Base-by-base conservation (phyloP, 2,329 filamentous ascomycete species). In the Aureobasidium zeae region DNA sequence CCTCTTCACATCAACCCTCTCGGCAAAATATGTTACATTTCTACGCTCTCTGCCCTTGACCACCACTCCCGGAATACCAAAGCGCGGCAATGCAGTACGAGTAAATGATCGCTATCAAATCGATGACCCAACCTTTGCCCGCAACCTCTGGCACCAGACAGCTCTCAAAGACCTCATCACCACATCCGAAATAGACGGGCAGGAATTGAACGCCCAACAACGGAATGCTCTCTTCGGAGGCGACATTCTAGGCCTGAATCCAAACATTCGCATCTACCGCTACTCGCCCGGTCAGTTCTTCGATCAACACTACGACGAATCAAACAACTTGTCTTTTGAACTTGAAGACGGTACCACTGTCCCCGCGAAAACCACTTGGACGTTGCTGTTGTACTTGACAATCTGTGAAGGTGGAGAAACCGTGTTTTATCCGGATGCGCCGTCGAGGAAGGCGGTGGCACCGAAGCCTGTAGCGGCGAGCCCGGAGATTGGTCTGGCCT, bases 271-370 rank as follows among this genome's bases (percentile, higher is more conserved):
- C 24, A 77, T 95, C 21, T 95, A 95, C 65, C 76, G 88, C 16
- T 95, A 95, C 62, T 76, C 73, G 1, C 76, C 81, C 51, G 86
- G 85, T 0, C 87, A 95, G 59, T 94, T 88, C 60, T 95, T 95
- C 60, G 87, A 87, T 57, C 81, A 85, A 55, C 89, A 95, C 61
- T 95, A 94, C 56, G 89, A 96, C 62, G 88, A 95, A 56, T 84
- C 77, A 39, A 94, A 94, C 58, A 71, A 74, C 44, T 63, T 95
- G 19, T 72, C 66, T 1, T 66, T 91, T 32, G 68, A 69, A 2
- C 64, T 70, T 3, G 55, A 62, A 12, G 21, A 57, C 61, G n/a
- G 63, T 64, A 58, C 60, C 25, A 48, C 65, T 7, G 54, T 67
- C 9, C 67, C 68, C 16, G 80, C 74, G 15, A 79, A 73, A 55